Evolutionary conservation across 2,329 filamentous ascomycete genomes (phyloP), one percentile per base, ranked within the genome.

Genomic region (Chrysoporthe deuterocubensis): DNA sequence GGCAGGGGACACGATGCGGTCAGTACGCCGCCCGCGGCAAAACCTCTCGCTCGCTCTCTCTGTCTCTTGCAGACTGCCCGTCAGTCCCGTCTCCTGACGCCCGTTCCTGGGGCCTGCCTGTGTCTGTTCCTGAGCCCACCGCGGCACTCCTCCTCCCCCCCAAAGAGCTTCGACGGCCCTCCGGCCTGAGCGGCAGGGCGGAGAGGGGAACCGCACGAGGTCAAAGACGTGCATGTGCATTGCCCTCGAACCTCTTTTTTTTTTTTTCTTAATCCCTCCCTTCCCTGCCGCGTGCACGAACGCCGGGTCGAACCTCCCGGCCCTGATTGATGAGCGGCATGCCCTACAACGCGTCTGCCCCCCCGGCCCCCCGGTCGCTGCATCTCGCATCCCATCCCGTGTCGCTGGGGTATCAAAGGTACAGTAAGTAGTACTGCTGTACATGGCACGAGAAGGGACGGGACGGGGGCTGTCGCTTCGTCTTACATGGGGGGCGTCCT

Each of bases 1-100:
- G n/a, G 40, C 59, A 61, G n/a, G 59, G 59, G 48, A 61, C 59
- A 61, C 42, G 59, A 61, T 52, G 63, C 63, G 63, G 63, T 65
- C 63, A 65, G 63, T 60, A 34, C 56, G 37, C 34, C 34, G 26
- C 26, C 26, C 26, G 26, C 26, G 26, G 26, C 8, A 14, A 2
- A n/a, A 9, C 50, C 14, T 18, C 21, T 37, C n/a, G 21, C 37
- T 34, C 59, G 16, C 9, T 52, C 26, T 26, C 26, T 26, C 26
- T 26, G 26, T 26, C 37, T 40, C 37, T 40, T 9, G 37, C 37
- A 40, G 37, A 7, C 37, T 9, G 37, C 37, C 37, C 5, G 44
- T 18, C 44, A 46, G 18, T 46, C 44, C 44, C 44, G 50, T 54
- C n/a, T 26, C n/a, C 57, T 61, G n/a, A 61, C 58, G 26, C 40